These are phyloP conservation scores for Trichoderma polysporum DNA, from an alignment of 2,329 filamentous ascomycete species.

Conservation along the genomic window DNA sequence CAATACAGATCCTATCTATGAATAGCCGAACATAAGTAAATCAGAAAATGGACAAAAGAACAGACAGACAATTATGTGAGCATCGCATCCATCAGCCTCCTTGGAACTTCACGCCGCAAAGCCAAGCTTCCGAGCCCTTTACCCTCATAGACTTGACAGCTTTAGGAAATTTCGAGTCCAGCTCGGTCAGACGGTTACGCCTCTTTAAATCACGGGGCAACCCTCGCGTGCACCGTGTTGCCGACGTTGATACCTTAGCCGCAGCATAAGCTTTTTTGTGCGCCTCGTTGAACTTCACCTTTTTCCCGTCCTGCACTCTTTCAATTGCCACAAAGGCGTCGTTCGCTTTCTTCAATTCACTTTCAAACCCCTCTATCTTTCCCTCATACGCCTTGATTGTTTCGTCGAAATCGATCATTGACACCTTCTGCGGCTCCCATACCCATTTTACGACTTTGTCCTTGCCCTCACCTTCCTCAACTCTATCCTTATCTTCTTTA, in stretches of 20 bases:
- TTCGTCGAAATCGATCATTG: background rate
- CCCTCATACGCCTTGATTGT: background rate
- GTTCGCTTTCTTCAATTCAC: background rate
- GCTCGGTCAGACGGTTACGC: background rate
- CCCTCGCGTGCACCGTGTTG: background rate
- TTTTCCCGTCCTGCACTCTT: background rate
- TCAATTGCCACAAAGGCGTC: background rate
- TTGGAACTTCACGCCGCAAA: background rate
- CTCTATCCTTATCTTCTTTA: background rate
- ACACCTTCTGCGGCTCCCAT: background rate
- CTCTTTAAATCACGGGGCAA: background rate
- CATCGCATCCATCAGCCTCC: background rate
- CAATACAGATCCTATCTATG: too few relatives aligned
- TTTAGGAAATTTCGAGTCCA: background rate
- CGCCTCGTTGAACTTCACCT: background rate
- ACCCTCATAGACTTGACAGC: background rate
- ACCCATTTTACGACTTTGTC: too few relatives aligned
- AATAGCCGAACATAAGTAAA: too few relatives aligned
- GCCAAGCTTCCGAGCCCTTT: slow-evolving; percentile 1
- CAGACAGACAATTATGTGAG: too few relatives aligned
- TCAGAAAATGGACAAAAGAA: too few relatives aligned
- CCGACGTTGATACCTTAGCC: background rate
- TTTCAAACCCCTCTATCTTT: background rate
- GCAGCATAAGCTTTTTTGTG: background rate
- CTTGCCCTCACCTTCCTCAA: background rate